Percentiles rank a stretch among this genome's conserved stretches.
phyloP scores from a whole-genome alignment of 495 filamentous ascomycete species.

The Evernia prunastri region DNA sequence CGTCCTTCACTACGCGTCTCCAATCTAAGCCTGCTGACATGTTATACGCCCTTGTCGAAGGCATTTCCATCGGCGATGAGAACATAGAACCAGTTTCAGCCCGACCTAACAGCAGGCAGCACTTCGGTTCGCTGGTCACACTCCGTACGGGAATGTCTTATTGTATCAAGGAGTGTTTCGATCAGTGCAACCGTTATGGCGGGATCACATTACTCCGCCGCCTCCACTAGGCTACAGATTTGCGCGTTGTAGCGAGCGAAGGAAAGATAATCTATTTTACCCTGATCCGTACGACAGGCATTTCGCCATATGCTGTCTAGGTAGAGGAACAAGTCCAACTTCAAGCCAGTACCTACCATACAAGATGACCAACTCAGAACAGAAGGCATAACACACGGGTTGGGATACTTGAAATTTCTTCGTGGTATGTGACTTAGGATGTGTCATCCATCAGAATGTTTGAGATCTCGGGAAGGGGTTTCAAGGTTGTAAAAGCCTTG shows the following conservation, averaged over 20 bases:
- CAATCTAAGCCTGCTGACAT: neutral
- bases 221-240: neutral
- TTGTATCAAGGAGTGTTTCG: neutral
- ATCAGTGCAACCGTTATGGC: neutral
- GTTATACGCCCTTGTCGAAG: neutral
- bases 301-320: neutral
- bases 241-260: too few relatives aligned
- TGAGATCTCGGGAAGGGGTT: neutral
- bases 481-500: neutral
- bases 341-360: neutral
- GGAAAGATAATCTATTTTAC: too few relatives aligned
- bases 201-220: neutral
- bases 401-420: neutral
- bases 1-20: neutral
- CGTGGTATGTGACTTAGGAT: neutral
- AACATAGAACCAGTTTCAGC: neutral
- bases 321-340: neutral
- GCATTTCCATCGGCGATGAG: neutral
- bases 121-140: neutral
- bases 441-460: neutral
- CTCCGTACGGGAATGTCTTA: neutral
- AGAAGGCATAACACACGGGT: neutral
- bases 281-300: neutral
- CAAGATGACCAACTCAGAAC: neutral
- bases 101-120: neutral